Conservation (phyloP, 2,329 filamentous ascomycete species). For the Ceratocystis papillata region DNA sequence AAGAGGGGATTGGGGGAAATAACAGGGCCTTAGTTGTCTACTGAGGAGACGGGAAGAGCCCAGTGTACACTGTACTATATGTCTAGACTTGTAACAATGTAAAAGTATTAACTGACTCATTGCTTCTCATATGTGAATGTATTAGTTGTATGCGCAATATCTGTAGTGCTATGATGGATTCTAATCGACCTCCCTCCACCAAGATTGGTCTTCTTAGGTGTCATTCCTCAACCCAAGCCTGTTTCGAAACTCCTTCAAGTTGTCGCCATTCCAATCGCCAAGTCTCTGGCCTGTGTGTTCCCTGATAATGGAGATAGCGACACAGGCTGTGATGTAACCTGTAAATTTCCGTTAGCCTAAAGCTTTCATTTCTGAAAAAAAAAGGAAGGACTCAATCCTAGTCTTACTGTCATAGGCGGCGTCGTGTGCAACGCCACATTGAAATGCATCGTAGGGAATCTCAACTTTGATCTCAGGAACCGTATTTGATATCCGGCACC, state of each 20-base stretch:
- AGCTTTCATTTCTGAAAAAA: too few relatives aligned
- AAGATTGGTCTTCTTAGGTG: too few relatives aligned
- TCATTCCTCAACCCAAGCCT: not conserved
- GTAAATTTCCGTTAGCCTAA: constrained; percentile 19
- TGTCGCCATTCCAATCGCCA: not conserved
- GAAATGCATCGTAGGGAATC: constrained; percentile 31
- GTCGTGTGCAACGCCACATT: constrained; percentile 35
- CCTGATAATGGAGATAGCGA: constrained; percentile 31
- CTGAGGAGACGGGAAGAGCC: constrained; percentile 6
- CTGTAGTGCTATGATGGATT: not conserved
- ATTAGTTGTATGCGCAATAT: not conserved
- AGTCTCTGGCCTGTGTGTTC: constrained; percentile 12
- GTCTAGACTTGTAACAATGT: constrained; percentile 24
- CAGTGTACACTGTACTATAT: constrained; percentile 21
- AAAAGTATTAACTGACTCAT: not conserved
- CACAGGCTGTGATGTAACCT: constrained; percentile 37
- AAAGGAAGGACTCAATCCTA: too few relatives aligned
- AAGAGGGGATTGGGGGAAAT: not conserved
- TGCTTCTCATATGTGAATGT: too few relatives aligned
- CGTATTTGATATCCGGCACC: not conserved
- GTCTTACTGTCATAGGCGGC: constrained; percentile 49
- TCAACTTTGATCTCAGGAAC: constrained; percentile 33
- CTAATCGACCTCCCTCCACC: too few relatives aligned
- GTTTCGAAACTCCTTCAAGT: not conserved
- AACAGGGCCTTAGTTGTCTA: not conserved